Percentiles rank a stretch among this genome's conserved stretches.
Evolutionary conservation across 495 filamentous ascomycete species (phyloP).

Genomic region (Aspergillus haitiensis): DNA sequence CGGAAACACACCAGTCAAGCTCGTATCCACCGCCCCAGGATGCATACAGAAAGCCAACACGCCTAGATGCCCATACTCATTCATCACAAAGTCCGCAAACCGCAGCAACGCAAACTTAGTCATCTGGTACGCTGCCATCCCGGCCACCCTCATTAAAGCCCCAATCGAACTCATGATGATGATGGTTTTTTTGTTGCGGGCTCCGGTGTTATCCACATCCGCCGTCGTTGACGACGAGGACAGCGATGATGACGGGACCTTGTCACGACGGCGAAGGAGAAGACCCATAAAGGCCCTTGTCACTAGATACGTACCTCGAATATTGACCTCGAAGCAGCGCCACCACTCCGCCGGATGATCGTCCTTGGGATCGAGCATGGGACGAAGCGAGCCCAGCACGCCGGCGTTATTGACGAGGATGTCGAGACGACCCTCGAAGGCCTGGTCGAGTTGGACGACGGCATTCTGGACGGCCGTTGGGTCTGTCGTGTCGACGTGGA

Average conservation of each 20-base stretch:
- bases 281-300: constrained; percentile 42
- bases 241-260: no score
- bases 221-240: neutral
- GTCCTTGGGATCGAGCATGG: constrained; percentile 28
- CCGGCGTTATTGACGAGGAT: constrained; percentile 50
- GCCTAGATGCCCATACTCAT: constrained; percentile 45
- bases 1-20: constrained; percentile 14
- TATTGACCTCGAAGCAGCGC: constrained; percentile 44
- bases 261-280: constrained; percentile 24
- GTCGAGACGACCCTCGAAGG: constrained; percentile 40
- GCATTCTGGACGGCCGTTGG: constrained; percentile 35
- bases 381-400: neutral
- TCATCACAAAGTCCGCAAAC: constrained; percentile 42
- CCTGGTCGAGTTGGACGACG: constrained; percentile 9
- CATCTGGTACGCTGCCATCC: constrained; percentile 37
- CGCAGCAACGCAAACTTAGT: constrained; percentile 43
- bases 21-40: constrained; percentile 46
- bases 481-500: constrained; percentile 47
- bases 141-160: constrained; percentile 17
- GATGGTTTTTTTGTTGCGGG: constrained; percentile 34
- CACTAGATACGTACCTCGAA: constrained; percentile 43
- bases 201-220: constrained; percentile 3
- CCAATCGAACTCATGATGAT: constrained; percentile 36
- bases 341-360: constrained; percentile 35
- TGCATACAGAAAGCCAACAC: constrained; percentile 42